phyloP scores from a whole-genome alignment of 345 rosid species.

The Eucalyptus guilfoylei region DNA sequence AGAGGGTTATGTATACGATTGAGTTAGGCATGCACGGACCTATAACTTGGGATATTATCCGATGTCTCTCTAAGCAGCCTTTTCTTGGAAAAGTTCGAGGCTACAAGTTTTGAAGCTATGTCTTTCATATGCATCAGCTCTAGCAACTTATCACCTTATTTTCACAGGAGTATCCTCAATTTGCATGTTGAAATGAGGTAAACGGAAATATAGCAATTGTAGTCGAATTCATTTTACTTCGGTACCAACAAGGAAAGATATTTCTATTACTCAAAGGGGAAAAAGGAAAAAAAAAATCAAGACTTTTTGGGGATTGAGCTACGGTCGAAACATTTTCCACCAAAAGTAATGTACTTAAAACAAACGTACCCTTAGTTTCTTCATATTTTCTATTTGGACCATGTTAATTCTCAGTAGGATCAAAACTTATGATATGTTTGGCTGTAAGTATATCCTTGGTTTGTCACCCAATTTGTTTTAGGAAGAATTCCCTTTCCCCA shows the following conservation, averaged over 20 bases:
- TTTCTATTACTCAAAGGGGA: neutral
- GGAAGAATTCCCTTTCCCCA: neutral
- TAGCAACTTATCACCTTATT: neutral
- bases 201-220: neutral
- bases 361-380: neutral
- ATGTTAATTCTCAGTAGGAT: neutral
- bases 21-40: neutral
- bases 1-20: neutral
- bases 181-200: neutral
- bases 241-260: neutral
- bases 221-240: neutral
- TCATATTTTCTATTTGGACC: neutral
- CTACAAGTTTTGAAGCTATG: neutral
- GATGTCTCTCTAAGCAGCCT: neutral
- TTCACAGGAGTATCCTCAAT: neutral
- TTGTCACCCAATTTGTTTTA: neutral
- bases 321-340: neutral
- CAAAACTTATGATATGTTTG: neutral
- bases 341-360: neutral
- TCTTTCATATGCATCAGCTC: neutral
- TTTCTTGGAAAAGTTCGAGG: conserved; percentile 20
- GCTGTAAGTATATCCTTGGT: neutral
- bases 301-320: neutral
- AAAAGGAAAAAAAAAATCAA: neutral
- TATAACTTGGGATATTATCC: neutral